Percentiles rank a stretch among this genome's conserved stretches.
Conservation (phyloP, 768 basidiomycete species). For the Lepiota brunneoincarnata region DNA sequence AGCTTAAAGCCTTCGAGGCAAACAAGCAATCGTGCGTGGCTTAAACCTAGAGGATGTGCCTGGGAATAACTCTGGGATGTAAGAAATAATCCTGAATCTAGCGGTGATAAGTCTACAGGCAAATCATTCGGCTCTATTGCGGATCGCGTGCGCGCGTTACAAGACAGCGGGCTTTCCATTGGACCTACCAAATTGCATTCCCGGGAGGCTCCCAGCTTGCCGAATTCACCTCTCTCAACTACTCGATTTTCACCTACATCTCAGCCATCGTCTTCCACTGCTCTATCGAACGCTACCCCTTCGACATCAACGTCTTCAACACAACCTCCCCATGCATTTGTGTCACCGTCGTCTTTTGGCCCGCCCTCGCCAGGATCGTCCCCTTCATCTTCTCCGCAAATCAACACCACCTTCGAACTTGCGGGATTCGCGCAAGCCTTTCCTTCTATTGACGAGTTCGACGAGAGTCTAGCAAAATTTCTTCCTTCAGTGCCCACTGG, state of each 20-base stretch:
- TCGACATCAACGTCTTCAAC: conserved; percentile 31
- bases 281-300: conserved; percentile 23
- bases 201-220: conserved; percentile 44
- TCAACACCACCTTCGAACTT: conserved; percentile 33
- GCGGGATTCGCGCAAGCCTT: conserved; percentile 65
- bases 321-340: conserved; percentile 61
- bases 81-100: conserved; percentile 15
- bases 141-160: conserved; percentile 75
- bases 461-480: conserved; percentile 48
- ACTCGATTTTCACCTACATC: conserved; percentile 26
- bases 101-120: conserved; percentile 34
- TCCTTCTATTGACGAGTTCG: conserved; percentile 75
- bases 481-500: conserved; percentile 51
- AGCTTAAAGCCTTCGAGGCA: conserved; percentile 42
- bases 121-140: conserved; percentile 62
- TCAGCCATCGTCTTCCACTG: conserved; percentile 23
- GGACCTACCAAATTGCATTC: conserved; percentile 56
- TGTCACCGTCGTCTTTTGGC: conserved; percentile 68
- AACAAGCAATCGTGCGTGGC: conserved; percentile 28
- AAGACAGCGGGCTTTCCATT: conserved; percentile 67
- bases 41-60: background rate
- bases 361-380: conserved; percentile 70
- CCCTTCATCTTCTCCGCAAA: conserved; percentile 65
- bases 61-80: conserved; percentile 6
- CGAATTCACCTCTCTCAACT: conserved; percentile 42